Base-by-base conservation (phyloP, 108 stramenopile genomes). In the Epipyxis sp. region DNA sequence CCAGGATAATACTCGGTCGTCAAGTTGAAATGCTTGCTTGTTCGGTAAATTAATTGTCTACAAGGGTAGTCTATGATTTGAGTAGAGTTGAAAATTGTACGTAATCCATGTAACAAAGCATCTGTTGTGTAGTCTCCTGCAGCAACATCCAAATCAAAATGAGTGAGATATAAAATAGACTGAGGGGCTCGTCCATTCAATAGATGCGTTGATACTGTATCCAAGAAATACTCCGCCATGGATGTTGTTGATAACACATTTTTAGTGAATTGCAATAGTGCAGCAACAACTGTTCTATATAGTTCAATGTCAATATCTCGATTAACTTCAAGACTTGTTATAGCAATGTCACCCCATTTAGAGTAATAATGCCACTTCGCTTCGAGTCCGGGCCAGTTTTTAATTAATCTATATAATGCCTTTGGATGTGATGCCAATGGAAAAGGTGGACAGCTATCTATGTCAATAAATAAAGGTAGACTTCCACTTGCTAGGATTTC, bases 401-500 rank as follows among this genome's bases (percentile, higher is more conserved):
- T 20, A 25, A 57, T 57, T 25, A 57, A 25, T 25, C 20, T 25
- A 57, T 57, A 57, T 25, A 57, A 57, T 25, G 20, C 0, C 42
- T 39, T 34, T 40, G 69, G 69, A 40, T 42, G 42, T 10, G 50
- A 39, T 27, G 35, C 35, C 41, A 71, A 30, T 27, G 69, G 35
- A 42, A 0, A 34, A n/a, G 2, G 1, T 10, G 69, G 69, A 30
- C 42, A 42, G 0, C 0, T 0, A 3, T 13, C 42, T 10, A 44
- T 40, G 69, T 42, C 41, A 3, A 42, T 30, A 46, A 71, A 71
- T 13, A 42, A 25, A 1, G 69, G 69, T 6, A 71, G 0, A 1
- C 45, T 42, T 27, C 68, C 68, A 27, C 13, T 6, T 27, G 69
- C 69, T 10, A 71, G 41, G 41, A 71, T 71, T 46, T 71, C 69